Evolutionary conservation across 169 alveolate species (phyloP).

Genomic region (Eimeria acervulina): DNA sequence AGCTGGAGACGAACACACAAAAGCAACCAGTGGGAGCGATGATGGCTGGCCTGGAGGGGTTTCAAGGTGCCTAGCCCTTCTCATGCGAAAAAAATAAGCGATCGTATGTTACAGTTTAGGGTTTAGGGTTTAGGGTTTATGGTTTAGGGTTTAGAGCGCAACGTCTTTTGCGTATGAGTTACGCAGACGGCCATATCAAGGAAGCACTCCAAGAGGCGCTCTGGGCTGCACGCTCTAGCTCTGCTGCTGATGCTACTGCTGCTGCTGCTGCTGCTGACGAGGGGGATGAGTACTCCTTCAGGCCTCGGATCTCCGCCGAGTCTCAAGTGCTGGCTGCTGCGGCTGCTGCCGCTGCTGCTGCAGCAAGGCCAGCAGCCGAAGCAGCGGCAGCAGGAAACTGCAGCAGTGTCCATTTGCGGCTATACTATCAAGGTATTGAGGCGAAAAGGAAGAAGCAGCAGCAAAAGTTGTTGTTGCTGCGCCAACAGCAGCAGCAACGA

Average conservation of each 20-base stretch:
- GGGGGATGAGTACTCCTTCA: conserved; percentile 18
- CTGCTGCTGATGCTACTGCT: conserved; percentile 31
- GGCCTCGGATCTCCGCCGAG: conserved; percentile 69
- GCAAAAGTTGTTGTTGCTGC: conserved; percentile 36
- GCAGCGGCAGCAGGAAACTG: conserved; percentile 62
- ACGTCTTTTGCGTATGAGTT: not conserved
- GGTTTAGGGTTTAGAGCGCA: not conserved
- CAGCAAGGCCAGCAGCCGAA: not conserved
- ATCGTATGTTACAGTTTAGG: not conserved
- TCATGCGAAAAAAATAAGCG: not conserved
- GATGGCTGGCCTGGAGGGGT: not conserved
- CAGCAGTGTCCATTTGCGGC: conserved; percentile 46
- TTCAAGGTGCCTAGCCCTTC: conserved; percentile 30
- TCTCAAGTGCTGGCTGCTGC: conserved; percentile 59
- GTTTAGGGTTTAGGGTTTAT: not conserved
- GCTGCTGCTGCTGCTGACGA: conserved; percentile 25
- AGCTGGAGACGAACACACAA: not conserved
- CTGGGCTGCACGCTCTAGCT: conserved; percentile 12
- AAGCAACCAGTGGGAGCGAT: not conserved
- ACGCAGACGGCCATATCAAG: not conserved
- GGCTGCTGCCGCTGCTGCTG: conserved; percentile 55
- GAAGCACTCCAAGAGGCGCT: conserved; percentile 38
- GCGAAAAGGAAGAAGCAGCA: conserved; percentile 36
- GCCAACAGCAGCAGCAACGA: conserved; percentile 32
- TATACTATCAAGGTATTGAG: conserved; percentile 39